Evolutionary conservation across 306 rosid species (phyloP).

Genomic region (Dryas octopetala): DNA sequence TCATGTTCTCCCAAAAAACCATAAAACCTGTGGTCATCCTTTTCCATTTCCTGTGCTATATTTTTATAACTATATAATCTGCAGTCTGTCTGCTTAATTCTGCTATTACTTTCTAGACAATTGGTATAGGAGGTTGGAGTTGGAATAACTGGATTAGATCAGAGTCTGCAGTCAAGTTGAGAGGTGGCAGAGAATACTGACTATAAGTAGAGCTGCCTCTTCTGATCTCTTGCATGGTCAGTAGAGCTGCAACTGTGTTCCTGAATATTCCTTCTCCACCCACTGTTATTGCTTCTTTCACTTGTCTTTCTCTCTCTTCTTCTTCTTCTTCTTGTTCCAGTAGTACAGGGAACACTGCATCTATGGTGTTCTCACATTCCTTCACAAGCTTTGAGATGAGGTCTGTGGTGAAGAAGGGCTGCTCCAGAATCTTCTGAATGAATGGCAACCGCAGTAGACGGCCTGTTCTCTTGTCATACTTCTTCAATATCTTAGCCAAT

Average conservation of each 20-base stretch:
- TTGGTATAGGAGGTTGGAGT: conserved; percentile 65
- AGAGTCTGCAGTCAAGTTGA: conserved; percentile 55
- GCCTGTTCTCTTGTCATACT: conserved; percentile 86
- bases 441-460: conserved; percentile 65
- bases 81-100: conserved; percentile 3
- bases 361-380: conserved; percentile 75
- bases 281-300: conserved; percentile 37
- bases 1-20: background rate
- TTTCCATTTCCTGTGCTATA: background rate
- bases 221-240: conserved; percentile 77
- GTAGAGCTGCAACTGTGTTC: conserved; percentile 80
- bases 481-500: conserved; percentile 82
- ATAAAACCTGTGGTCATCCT: background rate
- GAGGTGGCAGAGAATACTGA: conserved; percentile 84
- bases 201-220: conserved; percentile 78
- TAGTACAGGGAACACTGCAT: conserved; percentile 53
- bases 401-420: conserved; percentile 83
- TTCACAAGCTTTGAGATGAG: conserved; percentile 72
- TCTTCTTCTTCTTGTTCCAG: conserved; percentile 28
- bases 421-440: conserved; percentile 71
- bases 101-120: conserved; percentile 32
- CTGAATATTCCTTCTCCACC: conserved; percentile 73
- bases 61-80: background rate
- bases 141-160: conserved; percentile 57
- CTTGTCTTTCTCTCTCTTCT: conserved; percentile 39